A percentile compares a stretch with the other conserved stretches of the same genome.
These are phyloP conservation scores for Fonsecaea nubica DNA, from an alignment of 2,329 filamentous ascomycete species.

Conservation along the genomic window DNA sequence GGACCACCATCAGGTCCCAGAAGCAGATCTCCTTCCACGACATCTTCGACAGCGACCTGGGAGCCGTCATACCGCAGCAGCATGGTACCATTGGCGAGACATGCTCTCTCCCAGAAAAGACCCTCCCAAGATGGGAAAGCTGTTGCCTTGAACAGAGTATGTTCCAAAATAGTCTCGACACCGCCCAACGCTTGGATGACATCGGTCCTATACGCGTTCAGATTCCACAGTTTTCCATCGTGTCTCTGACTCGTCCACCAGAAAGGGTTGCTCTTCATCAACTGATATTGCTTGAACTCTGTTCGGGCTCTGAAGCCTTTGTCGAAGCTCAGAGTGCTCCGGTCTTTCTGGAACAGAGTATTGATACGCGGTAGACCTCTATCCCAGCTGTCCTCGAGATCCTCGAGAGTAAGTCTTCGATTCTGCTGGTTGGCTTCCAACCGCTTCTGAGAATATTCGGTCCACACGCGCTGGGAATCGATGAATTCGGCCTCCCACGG, in stretches of 20 bases:
- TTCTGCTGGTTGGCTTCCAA: conserved; percentile 98
- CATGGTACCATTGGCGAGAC: conserved; percentile 52
- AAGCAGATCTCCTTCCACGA: conserved; percentile 57
- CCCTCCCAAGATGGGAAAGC: conserved; percentile 98
- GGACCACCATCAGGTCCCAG: conserved; percentile 57
- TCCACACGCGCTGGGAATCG: conserved; percentile 98
- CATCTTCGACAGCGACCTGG: conserved; percentile 56
- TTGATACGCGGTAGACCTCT: conserved; percentile 97
- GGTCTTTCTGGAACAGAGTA: conserved; percentile 97
- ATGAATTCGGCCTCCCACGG: conserved; percentile 99
- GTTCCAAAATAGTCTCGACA: conserved; percentile 97
- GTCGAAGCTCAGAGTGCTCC: conserved; percentile 95
- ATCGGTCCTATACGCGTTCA: conserved; percentile 94
- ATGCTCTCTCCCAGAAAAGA: conserved; percentile 81
- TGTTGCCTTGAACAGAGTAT: conserved; percentile 95
- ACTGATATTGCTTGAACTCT: conserved; percentile 97
- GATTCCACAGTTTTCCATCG: conserved; percentile 95
- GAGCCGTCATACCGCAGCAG: conserved; percentile 55
- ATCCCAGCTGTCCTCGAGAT: conserved; percentile 98
- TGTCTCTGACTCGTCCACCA: conserved; percentile 99
- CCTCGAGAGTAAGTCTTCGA: conserved; percentile 88
- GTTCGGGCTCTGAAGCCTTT: conserved; percentile 95
- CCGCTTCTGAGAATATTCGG: conserved; percentile 97
- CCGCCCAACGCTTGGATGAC: conserved; percentile 94
- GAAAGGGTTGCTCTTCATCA: conserved; percentile 99